Percentiles rank a stretch among this genome's conserved stretches.
Conservation (phyloP, 1,139 yeast species). For the Pichia sp. region DNA sequence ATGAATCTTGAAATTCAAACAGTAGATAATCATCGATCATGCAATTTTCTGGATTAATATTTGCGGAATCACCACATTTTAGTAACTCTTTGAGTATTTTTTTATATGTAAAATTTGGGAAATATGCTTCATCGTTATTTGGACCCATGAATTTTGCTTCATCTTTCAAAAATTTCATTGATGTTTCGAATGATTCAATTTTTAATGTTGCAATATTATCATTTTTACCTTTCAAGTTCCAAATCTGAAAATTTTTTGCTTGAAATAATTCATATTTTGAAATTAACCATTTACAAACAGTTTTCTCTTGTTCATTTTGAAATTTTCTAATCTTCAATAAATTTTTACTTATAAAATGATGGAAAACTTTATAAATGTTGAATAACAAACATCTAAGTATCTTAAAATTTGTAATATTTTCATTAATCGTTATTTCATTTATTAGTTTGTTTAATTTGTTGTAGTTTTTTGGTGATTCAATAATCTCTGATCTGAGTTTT, state of each 20-base stretch:
- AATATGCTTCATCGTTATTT: conserved; percentile 46
- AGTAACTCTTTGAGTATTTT: conserved; percentile 41
- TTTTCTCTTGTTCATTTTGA: conserved; percentile 39
- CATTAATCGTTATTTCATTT: conserved; percentile 23
- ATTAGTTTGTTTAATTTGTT: conserved; percentile 39
- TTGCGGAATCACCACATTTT: conserved; percentile 34
- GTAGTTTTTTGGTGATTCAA: conserved; percentile 39
- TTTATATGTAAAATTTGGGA: conserved; percentile 54
- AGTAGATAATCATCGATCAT: conserved; percentile 48
- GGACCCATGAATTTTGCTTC: conserved; percentile 54
- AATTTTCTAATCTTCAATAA: conserved; percentile 28
- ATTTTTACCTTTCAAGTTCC: conserved; percentile 29
- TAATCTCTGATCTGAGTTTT: conserved; percentile 32
- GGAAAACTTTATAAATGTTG: conserved; percentile 51
- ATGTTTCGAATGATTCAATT: conserved; percentile 57
- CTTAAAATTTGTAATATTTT: neutral
- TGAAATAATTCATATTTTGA: conserved; percentile 56
- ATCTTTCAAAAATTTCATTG: conserved; percentile 53
- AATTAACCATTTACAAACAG: conserved; percentile 57
- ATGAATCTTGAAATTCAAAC: conserved; percentile 52
- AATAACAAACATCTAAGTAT: conserved; percentile 42
- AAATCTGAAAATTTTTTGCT: conserved; percentile 35
- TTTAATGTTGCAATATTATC: conserved; percentile 38
- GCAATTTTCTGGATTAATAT: conserved; percentile 37
- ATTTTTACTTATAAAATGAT: conserved; percentile 36